Base-by-base conservation (phyloP, 2,329 filamentous ascomycete genomes). In the Ophiosphaerella korrae region DNA sequence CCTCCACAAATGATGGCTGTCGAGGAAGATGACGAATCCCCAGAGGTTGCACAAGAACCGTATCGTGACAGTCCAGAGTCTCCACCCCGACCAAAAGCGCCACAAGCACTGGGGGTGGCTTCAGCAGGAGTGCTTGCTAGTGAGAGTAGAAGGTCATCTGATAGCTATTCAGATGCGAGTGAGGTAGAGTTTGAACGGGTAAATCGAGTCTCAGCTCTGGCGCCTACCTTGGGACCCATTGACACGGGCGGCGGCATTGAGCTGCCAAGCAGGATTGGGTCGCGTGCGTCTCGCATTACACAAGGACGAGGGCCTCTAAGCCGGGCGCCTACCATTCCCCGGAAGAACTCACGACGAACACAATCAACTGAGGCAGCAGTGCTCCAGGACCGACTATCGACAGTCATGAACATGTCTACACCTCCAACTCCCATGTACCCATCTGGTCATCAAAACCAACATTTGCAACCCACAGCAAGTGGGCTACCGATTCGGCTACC, bases 1-100 rank as follows among this genome's bases (percentile, higher is more conserved):
- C 92, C 92, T 8, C 75, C 73, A 2, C 88, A 89, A 6, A 86
- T 87, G 50, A 88, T 91, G 79, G 82, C 81, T 24, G 76, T 81
- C 8, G 80, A 83, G 26, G 82, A 85, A 50, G 85, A 88, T 50
- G 88, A 89, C 44, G 83, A 71, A 26, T 62, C 67, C 11, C 65
- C 66, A 12, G 57, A 57, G 13, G 53, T 63, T 11, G 48, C 52
- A 11, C 66, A 71, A 23, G 72, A 74, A 44, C 72, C 85, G 1
- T 90, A 84, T 57, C 73, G 72, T n/a, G 82, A 84, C 55, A 78
- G 80, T 14, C 80, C 80, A 3, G 75, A 74, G 6, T 52, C 60
- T n/a, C 58, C 63, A 35, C 45, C 57, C 4, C 42, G 55, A 42
- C 14, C 52, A 52, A 14, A 62, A 57, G 40, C 55, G 53, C 35